Evolutionary conservation across 163 green algal species (phyloP).

Genomic region (Scenedesmus sp.): DNA sequence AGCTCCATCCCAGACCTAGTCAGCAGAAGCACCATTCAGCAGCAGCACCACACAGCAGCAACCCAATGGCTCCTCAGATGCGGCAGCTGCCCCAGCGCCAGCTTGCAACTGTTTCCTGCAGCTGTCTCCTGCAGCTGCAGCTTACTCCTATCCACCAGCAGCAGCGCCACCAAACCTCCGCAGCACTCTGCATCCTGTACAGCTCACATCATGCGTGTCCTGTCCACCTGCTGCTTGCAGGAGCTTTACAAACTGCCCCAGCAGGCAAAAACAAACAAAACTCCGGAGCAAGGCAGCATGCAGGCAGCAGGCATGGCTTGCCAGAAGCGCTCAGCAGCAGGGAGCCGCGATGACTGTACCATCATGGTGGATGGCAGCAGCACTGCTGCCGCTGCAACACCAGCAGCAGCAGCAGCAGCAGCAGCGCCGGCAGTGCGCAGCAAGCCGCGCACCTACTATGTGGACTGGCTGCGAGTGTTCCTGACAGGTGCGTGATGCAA

Average conservation of each 20-base stretch:
- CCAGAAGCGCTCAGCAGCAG: not conserved
- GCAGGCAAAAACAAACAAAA: not conserved
- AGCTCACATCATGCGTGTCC: not conserved
- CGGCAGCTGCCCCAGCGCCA: too few species aligned
- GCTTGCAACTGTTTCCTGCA: too few species aligned
- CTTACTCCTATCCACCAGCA: too few species aligned
- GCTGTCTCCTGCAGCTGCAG: too few species aligned
- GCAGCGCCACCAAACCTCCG: too few species aligned
- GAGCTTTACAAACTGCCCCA: not conserved
- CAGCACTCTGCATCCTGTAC: not conserved
- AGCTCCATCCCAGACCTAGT: too few species aligned
- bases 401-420: not conserved
- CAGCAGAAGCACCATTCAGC: too few species aligned
- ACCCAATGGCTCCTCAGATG: too few species aligned
- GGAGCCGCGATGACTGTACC: not conserved
- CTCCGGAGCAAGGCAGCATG: not conserved
- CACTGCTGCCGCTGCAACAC: not conserved
- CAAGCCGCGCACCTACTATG: conserved; percentile 41
- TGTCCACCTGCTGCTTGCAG: not conserved
- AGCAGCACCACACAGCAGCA: too few species aligned
- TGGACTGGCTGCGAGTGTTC: conserved; percentile 46
- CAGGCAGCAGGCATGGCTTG: not conserved
- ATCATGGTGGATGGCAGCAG: not conserved
- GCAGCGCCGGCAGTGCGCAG: not conserved
- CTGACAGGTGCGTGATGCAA: not conserved